A percentile compares a stretch with the other conserved stretches of the same genome.
These are phyloP conservation scores for Colletotrichum caudatum DNA, from an alignment of 2,329 filamentous ascomycete species.

Conservation along the genomic window DNA sequence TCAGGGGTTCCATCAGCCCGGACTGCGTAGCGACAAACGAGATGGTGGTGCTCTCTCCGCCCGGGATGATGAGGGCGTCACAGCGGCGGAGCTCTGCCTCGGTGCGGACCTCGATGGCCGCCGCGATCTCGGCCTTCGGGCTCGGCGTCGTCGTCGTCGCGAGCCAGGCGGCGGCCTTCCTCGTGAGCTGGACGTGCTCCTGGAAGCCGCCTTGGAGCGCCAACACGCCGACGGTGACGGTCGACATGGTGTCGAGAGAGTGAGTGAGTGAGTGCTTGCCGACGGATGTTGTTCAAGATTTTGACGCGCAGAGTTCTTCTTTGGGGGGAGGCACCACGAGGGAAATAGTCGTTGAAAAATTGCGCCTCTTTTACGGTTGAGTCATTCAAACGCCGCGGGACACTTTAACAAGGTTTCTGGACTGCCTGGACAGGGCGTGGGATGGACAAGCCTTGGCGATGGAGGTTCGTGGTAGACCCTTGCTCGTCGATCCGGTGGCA, in stretches of 20 bases:
- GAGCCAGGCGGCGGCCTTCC: conserved; percentile 71
- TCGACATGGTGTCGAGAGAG: conserved; percentile 19
- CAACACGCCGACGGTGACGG: conserved; percentile 69
- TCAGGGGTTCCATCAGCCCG: conserved; percentile 83
- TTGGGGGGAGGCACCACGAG: background rate
- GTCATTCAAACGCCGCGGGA: conserved; percentile 17
- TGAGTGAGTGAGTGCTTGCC: too few species aligned
- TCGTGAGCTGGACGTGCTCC: conserved; percentile 85
- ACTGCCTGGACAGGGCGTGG: background rate
- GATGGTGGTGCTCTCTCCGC: conserved; percentile 95
- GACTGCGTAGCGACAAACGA: conserved; percentile 87
- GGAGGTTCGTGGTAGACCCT: conserved; percentile 23
- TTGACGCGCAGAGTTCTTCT: background rate
- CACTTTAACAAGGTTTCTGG: conserved; percentile 10
- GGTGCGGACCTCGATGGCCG: conserved; percentile 81
- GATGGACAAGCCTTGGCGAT: conserved; percentile 20
- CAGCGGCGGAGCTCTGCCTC: conserved; percentile 76
- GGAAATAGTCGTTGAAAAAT: background rate
- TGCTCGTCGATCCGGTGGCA: background rate
- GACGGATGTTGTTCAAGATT: background rate
- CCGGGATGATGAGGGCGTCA: conserved; percentile 88
- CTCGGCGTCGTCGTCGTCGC: conserved; percentile 44
- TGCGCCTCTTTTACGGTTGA: conserved; percentile 16
- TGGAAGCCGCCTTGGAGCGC: conserved; percentile 93
- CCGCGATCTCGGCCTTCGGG: conserved; percentile 62